Evolutionary conservation across 2,329 filamentous ascomycete genomes (phyloP), one percentile per base, ranked within the genome.

Genomic region (Neofusicoccum ribis): DNA sequence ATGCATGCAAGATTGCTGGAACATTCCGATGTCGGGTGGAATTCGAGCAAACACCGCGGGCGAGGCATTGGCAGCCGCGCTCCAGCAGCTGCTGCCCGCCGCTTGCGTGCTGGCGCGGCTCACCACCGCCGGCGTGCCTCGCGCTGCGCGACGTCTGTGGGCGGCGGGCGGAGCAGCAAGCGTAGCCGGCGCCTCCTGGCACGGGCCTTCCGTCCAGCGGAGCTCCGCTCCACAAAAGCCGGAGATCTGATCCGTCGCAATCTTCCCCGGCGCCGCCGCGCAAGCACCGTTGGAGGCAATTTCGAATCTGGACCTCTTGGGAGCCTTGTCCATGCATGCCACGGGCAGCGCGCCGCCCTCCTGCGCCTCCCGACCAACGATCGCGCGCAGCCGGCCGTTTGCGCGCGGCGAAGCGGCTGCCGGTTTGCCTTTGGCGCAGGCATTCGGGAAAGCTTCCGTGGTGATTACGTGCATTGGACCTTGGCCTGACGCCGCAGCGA

Each of bases 211-310:
- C 50, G 20, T 54, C 51, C 49, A 46, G 43, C 61, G 51, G 36
- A 31, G 61, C 50, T 39, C 31, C 41, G 61, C 61, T 63, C 61
- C 61, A 63, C 61, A 63, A 63, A 63, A 52, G 61, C 34, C 50
- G 61, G 61, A 64, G 61, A 64, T 64, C 61, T 39, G 50, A 31
- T 47, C 50, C 61, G 49, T 63, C 49, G 49, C 61, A 63, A 60
- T 60, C 56, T 47, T 46, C 41, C 41, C 43, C 43, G 39, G 44
- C 54, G 54, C 54, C 54, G 43, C 43, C 56, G 43, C 43, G 27
- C 27, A 31, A 31, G 39, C 56, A 37, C 56, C 56, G 56, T 60
- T 60, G 43, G 39, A 36, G 43, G 56, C 31, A 20, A 47, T 60
- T 47, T 39, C 31, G 27, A 60, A 47, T 37, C 43, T 47, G 54